phyloP scores from a whole-genome alignment of 2,329 filamentous ascomycete genomes.

The Colletotrichum spinosum region DNA sequence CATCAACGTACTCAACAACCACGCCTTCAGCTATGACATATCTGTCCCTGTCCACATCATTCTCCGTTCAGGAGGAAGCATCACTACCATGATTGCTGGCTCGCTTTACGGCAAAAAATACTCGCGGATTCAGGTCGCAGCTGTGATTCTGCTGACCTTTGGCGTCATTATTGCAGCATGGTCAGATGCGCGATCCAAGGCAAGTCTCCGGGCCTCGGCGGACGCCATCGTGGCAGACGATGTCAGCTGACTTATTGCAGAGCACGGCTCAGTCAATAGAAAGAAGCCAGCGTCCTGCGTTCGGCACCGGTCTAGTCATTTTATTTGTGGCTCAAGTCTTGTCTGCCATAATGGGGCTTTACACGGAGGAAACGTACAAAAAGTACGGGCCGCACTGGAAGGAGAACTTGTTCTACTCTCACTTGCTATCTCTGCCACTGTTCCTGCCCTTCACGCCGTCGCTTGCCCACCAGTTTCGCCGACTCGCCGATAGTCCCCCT shows the following conservation, averaged over 20 bases:
- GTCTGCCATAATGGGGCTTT: conserved; percentile 94
- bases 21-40: conserved; percentile 96
- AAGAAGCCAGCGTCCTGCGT: conserved; percentile 50
- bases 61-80: conserved; percentile 91
- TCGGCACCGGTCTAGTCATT: conserved; percentile 79
- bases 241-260: conserved; percentile 1
- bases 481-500: conserved; percentile 72
- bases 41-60: conserved; percentile 98
- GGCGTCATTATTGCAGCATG: conserved; percentile 91
- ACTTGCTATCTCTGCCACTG: conserved; percentile 79
- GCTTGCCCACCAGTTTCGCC: conserved; percentile 72
- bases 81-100: conserved; percentile 94
- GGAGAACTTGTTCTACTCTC: conserved; percentile 96
- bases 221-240: background rate
- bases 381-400: conserved; percentile 91
- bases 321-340: conserved; percentile 90
- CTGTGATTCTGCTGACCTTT: conserved; percentile 84
- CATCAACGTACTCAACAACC: conserved; percentile 97
- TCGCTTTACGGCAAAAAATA: conserved; percentile 89
- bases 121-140: conserved; percentile 80
- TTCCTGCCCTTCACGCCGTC: conserved; percentile 79
- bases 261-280: conserved; percentile 10
- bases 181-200: conserved; percentile 89
- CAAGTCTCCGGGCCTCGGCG: conserved; percentile 47
- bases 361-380: conserved; percentile 90